Base-by-base conservation (phyloP, 2,329 filamentous ascomycete genomes). In the Hypoxylon sp. region DNA sequence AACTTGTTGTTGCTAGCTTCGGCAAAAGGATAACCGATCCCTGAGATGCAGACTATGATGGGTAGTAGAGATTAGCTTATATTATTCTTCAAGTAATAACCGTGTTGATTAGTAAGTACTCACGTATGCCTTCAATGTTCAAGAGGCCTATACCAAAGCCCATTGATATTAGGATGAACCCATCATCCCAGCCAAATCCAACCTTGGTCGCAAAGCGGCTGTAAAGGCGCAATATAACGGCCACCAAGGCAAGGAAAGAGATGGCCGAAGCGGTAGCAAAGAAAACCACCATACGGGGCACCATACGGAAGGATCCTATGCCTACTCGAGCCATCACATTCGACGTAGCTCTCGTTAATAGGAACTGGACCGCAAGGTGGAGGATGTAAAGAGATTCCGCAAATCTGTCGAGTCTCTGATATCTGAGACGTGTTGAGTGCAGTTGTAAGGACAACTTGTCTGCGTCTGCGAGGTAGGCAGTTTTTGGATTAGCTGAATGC, bases 131-230 rank as follows among this genome's bases (percentile, higher is more conserved):
- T 33, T 62, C 44, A 8, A 66, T 6, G 2, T 2, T 17, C 6
- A 66, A 14, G n/a, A 66, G 58, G 37, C 2, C 17, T 40, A 59
- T 11, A 20, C 35, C 58, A 13, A 51, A 40, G 1, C 20, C n/a
- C 37, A 62, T 54, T 6, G 64, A 62, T 6, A 27, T 25, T 4
- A 66, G 1, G n/a, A 46, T 55, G 30, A 62, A 50, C 4, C 37
- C 37, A 49, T 66, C 64, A n/a, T 66, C 53, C 46, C 48, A 62
- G 42, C 58, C 58, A 20, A 66, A 40, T 2, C 64, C 64, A 14
- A 48, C 48, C 37, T 49, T 59, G 11, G 37, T 62, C 20, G 17
- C 7, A 49, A 49, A n/a, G 4, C 59, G 58, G 22, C 22, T 48
- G 17, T 56, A 62, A 6, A 66, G 13, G 33, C 58, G 58, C 7